Base-by-base conservation (phyloP, 1,284 basidiomycete genomes). In the Ustilago loliicola region DNA sequence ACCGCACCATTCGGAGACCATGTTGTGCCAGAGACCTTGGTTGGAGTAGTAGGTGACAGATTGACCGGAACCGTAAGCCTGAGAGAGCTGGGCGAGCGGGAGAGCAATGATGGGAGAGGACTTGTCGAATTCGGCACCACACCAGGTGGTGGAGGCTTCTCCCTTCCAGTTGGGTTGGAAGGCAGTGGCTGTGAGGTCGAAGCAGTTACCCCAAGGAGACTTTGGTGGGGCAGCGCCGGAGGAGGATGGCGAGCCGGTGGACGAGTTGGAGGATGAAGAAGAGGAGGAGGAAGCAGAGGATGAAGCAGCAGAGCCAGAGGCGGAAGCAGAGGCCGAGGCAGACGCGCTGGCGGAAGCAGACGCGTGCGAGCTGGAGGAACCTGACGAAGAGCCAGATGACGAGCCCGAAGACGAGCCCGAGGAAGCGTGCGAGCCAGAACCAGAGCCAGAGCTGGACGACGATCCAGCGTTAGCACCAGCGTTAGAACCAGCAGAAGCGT, bases 151-250 rank as follows among this genome's bases (percentile, higher is more conserved):
- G 42, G 69, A 65, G n/a, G 73, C 77, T 29, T 77, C 70, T 25
- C 74, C 68, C 55, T 80, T 80, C 69, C 75, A 70, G 62, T 80
- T 73, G 54, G 77, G 72, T 30, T 75, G 68, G 63, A 72, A 67
- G 25, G 67, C 72, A 55, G 67, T 74, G 32, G 74, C 74, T 29
- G 64, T 67, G 59, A 77, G 74, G 47, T 71, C 61, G 65, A 77
- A 77, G 48, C 68, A 77, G 66, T 61, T 77, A 11, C 69, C 74
- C 74, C 74, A 77, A 7, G 74, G 74, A 40, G 64, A 67, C 30
- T 77, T 77, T 54, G 74, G 74, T 6, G 74, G 74, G 3, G 68
- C 69, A 10, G 68, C 64, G 15, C 74, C 69, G 11, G 10, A 48
- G 36, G 45, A 9, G n/a, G 67, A 59, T 9, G 66, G 50, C 5